Base-by-base conservation (phyloP, 2,329 filamentous ascomycete genomes). In the Scedosporium aurantiacum region DNA sequence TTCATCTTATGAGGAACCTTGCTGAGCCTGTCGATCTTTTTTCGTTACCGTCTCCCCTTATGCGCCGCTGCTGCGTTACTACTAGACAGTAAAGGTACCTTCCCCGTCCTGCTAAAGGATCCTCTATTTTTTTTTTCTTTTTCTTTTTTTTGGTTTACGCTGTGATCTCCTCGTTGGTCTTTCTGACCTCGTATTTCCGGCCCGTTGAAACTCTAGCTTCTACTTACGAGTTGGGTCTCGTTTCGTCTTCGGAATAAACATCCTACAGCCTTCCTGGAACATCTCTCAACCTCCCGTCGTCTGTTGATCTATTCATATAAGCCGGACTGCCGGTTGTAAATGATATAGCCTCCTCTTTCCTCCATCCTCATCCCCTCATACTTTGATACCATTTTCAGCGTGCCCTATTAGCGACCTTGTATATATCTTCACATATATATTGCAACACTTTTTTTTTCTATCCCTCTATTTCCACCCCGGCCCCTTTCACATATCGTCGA, bases 401-500 rank as follows among this genome's bases (percentile, higher is more conserved):
- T 21, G 18, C 18, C 18, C 16, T 45, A 5, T 8, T n/a, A 45
- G 43, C 43, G 43, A 21, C 43, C 18, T 16, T 21, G 18, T 14
- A 21, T 27, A 21, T 27, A 52, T 5, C 12, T 8, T 52, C 25
- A 7, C 32, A 28, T 52, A 45, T 57, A 47, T 57, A n/a, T 57
- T 23, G 12, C 41, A 54, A 37, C 23, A 25, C 18, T 18, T 18
- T 21, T 12, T 43, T 27, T 25, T 21, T 37, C 16, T 37, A 47
- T 57, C 57, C 10, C 45, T 32, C 25, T 5, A 27, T 57, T 47
- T 10, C 50, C 63, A 57, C 43, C 57, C 50, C 63, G 57, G 43
- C 55, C 60, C 62, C 57, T 64, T 60, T 60, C 60, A 61, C 63
- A 37, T 63, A 61, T 61, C 65, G 64, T 63, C 28, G 28, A 10